A percentile compares a stretch with the other conserved stretches of the same genome.
These are phyloP conservation scores for Galerina marginata DNA, from an alignment of 768 basidiomycete genomes.

Conservation along the genomic window DNA sequence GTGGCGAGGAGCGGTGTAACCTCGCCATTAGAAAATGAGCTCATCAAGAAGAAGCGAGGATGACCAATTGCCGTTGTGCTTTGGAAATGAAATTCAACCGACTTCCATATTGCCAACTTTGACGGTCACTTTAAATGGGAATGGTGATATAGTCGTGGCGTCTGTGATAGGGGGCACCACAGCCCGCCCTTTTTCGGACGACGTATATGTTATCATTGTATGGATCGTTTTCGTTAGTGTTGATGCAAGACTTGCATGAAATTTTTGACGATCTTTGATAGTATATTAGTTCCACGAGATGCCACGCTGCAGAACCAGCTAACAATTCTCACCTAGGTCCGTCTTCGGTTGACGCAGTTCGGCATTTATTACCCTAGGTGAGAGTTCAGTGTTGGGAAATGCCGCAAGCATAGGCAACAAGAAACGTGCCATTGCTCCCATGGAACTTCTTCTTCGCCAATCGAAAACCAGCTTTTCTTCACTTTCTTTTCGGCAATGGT, in stretches of 20 bases:
- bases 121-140: conserved; percentile 74
- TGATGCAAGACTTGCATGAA: conserved; percentile 60
- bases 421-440: conserved; percentile 82
- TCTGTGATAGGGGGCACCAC: conserved; percentile 85
- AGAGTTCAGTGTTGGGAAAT: neutral
- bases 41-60: no score
- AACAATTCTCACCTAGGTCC: conserved; percentile 54
- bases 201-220: conserved; percentile 77
- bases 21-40: no score
- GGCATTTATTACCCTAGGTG: conserved; percentile 74
- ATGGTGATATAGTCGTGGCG: conserved; percentile 76
- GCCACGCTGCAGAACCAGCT: neutral
- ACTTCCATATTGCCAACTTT: conserved; percentile 72
- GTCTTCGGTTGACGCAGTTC: conserved; percentile 75
- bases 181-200: conserved; percentile 75
- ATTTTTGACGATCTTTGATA: conserved; percentile 47
- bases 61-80: no score
- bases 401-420: neutral
- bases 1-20: no score
- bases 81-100: conserved; percentile 21
- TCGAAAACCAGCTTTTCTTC: conserved; percentile 82
- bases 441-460: conserved; percentile 80
- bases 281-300: neutral
- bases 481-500: conserved; percentile 80
- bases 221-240: conserved; percentile 70